These are phyloP conservation scores for Leccinum broughii DNA, from an alignment of 768 basidiomycete genomes.

Conservation along the genomic window DNA sequence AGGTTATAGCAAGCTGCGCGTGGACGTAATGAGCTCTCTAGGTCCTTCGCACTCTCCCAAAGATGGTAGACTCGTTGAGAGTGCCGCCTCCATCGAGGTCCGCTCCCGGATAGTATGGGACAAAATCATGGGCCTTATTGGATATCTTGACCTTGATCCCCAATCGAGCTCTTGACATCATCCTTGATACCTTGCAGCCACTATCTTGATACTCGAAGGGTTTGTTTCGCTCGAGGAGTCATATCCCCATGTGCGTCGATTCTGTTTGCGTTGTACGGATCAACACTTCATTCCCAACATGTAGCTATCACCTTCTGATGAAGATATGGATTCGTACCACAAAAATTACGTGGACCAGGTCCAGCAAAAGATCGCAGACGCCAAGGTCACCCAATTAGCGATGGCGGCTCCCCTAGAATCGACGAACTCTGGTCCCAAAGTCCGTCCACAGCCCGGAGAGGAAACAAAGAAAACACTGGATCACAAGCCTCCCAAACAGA, in stretches of 20 bases:
- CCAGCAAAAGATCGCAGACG: conserved; percentile 61
- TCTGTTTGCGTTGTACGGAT: not conserved
- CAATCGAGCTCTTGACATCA: conserved; percentile 88
- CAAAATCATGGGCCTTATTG: conserved; percentile 83
- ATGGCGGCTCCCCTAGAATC: conserved; percentile 82
- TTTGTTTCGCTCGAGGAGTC: conserved; percentile 44
- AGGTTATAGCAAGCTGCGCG: conserved; percentile 90
- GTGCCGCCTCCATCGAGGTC: conserved; percentile 54
- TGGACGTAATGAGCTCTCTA: conserved; percentile 76
- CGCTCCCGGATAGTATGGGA: conserved; percentile 78
- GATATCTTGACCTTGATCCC: conserved; percentile 96
- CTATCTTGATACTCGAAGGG: conserved; percentile 86
- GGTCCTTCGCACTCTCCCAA: conserved; percentile 70
- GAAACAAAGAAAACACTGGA: conserved; percentile 38
- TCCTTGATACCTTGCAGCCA: conserved; percentile 88
- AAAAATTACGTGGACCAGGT: conserved; percentile 67
- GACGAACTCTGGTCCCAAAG: conserved; percentile 39
- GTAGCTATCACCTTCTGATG: conserved; percentile 75
- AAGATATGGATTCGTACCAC: conserved; percentile 66
- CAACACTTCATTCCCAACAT: conserved; percentile 8
- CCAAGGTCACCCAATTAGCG: conserved; percentile 75
- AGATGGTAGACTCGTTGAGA: conserved; percentile 67
- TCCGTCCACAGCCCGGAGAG: conserved; percentile 40
- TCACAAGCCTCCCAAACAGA: conserved; percentile 65
- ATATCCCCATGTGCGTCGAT: conserved; percentile 78